Base-by-base conservation (phyloP, 495 filamentous ascomycete genomes). In the Emericellopsis terricola region DNA sequence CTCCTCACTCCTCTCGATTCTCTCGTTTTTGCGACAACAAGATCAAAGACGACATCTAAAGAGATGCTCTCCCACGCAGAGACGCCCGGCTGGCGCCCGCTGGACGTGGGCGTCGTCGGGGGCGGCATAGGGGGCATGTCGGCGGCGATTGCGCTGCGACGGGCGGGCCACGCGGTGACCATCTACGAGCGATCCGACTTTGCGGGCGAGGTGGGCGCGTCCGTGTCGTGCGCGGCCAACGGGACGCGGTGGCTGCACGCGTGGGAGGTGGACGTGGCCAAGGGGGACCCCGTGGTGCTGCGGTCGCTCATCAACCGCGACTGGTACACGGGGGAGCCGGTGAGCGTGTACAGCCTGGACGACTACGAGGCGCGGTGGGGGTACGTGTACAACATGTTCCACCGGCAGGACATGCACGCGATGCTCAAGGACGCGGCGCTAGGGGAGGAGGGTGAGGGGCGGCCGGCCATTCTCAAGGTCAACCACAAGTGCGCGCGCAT, bases 331-430 rank as follows among this genome's bases (percentile, higher is more conserved):
- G 60, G 62, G 0, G 56, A 62, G 33, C 51, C 55, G 8, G 55
- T 59, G 15, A 62, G 53, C 38, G 59, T 59, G 17, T 62, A 60
- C 36, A 50, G 54, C 21, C 35, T 67, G 31, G 51, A 44, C 8
- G 61, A 65, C 30, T 39, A 39, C n/a, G 37, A 39, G 21, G n/a
- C 33, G 37, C 15, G 30, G 16, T 39, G 37, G 24, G 38, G 33
- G 13, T 37, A 45, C 29, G 51, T 55, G 15, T 67, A 68, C 41
- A 62, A 67, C 46, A 65, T 69, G 64, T 69, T 69, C 40, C 65
- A 71, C 36, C 57, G 67, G 1, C 56, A 60, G 33, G 53, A 69
- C 38, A 68, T 71, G 63, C 67, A 71, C 41, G 38, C 47, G 4
- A 65, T 69, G 60, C 41, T 71, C 43, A 63, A 53, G 49, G 58